These are phyloP conservation scores for Catunica adiposa DNA, from an alignment of 2,329 filamentous ascomycete species.

Conservation along the genomic window DNA sequence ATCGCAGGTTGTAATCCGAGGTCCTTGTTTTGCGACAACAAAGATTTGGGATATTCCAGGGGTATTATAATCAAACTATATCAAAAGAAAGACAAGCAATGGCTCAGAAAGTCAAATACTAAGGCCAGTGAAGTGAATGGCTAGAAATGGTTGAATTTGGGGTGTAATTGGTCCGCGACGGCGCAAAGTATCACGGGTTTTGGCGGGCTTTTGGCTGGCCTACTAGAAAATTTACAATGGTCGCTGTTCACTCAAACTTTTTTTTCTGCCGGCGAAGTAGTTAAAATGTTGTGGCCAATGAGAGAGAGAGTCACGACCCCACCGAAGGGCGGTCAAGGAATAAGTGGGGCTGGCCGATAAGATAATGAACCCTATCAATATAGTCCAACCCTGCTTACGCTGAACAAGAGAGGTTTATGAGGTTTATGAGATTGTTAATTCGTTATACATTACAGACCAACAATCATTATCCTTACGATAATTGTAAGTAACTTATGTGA, in stretches of 20 bases:
- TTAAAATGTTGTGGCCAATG: conserved; percentile 3
- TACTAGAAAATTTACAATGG: conserved; percentile 13
- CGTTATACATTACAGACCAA: too few relatives aligned
- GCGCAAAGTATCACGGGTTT: conserved; percentile 1
- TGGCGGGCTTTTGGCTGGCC: background rate
- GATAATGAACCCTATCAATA: background rate
- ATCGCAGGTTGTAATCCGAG: background rate
- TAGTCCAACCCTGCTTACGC: background rate
- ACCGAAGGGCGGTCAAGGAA: conserved; percentile 9
- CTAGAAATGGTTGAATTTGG: too few relatives aligned
- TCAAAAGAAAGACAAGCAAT: too few relatives aligned
- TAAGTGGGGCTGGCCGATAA: background rate
- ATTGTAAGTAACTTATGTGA: too few relatives aligned
- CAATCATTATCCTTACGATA: too few relatives aligned
- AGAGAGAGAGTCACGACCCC: background rate
- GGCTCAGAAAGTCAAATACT: too few relatives aligned
- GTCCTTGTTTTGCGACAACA: background rate
- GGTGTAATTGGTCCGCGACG: background rate
- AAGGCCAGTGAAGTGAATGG: too few relatives aligned
- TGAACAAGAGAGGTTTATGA: background rate
- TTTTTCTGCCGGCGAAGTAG: conserved; percentile 15
- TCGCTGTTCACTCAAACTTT: conserved; percentile 14
- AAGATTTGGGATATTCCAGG: too few relatives aligned
- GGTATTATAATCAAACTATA: too few relatives aligned
- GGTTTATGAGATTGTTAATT: too few relatives aligned